These are phyloP conservation scores for Calonectria fujianensis DNA, from an alignment of 2,329 filamentous ascomycete species.

Conservation along the genomic window DNA sequence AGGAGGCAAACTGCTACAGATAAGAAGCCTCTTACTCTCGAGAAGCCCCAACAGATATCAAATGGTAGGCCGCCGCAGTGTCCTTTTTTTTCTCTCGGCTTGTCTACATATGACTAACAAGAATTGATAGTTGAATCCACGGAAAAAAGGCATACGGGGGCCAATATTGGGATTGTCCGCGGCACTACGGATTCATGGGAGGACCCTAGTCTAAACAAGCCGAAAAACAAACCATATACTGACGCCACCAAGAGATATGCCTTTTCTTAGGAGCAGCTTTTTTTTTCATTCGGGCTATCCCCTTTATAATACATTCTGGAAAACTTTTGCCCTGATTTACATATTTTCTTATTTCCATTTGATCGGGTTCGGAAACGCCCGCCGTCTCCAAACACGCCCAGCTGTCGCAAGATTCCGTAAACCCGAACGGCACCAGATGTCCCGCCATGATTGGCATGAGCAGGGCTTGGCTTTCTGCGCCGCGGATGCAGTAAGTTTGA, in stretches of 20 bases:
- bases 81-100: not conserved
- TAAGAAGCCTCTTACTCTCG: not conserved
- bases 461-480: not conserved
- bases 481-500: not conserved
- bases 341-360: not conserved
- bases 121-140: not conserved
- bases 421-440: not conserved
- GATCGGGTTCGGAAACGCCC: not conserved
- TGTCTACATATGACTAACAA: not conserved
- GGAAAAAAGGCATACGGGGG: not conserved
- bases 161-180: not conserved
- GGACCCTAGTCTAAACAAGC: not conserved
- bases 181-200: not conserved
- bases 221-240: not conserved
- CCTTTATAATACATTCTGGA: not conserved
- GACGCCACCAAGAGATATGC: not conserved
- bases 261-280: not conserved
- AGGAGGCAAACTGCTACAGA: not conserved
- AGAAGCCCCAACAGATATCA: not conserved
- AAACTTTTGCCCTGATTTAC: not conserved
- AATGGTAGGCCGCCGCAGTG: not conserved
- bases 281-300: not conserved
- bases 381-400: too few species aligned
- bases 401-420: slow-evolving; percentile 1
- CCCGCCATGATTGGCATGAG: not conserved